These are phyloP conservation scores for Fagus crenata DNA, from an alignment of 306 rosid genomes.

Conservation along the genomic window DNA sequence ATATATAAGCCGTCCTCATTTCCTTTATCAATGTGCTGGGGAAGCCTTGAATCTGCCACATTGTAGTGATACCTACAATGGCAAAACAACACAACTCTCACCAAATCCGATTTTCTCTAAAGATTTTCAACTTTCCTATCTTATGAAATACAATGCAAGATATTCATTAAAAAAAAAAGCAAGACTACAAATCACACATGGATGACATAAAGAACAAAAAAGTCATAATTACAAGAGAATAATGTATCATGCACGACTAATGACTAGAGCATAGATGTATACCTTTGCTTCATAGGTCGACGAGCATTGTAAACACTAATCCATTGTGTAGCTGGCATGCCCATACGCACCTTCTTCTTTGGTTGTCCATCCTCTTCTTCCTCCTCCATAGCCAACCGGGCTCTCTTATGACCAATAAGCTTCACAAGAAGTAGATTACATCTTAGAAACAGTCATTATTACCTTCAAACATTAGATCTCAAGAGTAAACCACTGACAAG, in stretches of 20 bases:
- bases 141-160: neutral
- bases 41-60: constrained; percentile 75
- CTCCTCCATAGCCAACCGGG: constrained; percentile 62
- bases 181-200: neutral
- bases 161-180: no score
- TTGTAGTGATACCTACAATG: constrained; percentile 81
- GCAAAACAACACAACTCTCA: constrained; percentile 25
- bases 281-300: constrained; percentile 94
- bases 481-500: constrained; percentile 14
- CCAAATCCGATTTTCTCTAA: neutral
- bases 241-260: neutral
- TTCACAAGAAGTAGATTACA: constrained; percentile 35
- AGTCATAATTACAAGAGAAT: constrained; percentile 21
- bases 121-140: neutral
- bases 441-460: constrained; percentile 24
- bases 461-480: neutral
- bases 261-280: neutral
- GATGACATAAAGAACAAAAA: neutral
- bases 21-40: constrained; percentile 86
- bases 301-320: constrained; percentile 80
- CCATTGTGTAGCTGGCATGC: constrained; percentile 84
- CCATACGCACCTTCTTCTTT: constrained; percentile 82
- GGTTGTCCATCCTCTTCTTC: constrained; percentile 80
- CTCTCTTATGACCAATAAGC: constrained; percentile 91
- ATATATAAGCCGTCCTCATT: constrained; percentile 78